These are phyloP conservation scores for Microglena sp. DNA, from an alignment of 139 green algal genomes.

Conservation along the genomic window DNA sequence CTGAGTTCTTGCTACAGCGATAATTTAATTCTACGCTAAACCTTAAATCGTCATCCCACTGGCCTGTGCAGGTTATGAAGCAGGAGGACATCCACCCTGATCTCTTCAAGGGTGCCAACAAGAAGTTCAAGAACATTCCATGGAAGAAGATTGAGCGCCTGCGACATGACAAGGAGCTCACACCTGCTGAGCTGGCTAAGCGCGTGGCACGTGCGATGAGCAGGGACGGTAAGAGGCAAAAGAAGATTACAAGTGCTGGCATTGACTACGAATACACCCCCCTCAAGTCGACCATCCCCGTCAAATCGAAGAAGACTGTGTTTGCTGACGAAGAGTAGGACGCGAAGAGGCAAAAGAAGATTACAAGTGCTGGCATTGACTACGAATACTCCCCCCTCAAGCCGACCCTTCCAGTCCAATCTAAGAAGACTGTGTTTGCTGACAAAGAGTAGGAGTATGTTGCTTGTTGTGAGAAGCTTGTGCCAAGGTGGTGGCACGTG, in stretches of 20 bases:
- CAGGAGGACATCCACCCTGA: conserved; percentile 46
- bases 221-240: conserved; percentile 42
- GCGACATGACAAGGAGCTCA: conserved; percentile 57
- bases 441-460: too few relatives aligned
- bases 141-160: conserved; percentile 65
- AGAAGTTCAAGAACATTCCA: conserved; percentile 59
- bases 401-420: conserved; percentile 12
- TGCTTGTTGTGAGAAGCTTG: too few relatives aligned
- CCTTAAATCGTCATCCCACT: too few relatives aligned
- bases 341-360: conserved; percentile 38
- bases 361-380: conserved; percentile 65
- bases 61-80: too few relatives aligned
- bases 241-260: conserved; percentile 52
- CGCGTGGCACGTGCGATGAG: conserved; percentile 29
- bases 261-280: conserved; percentile 74
- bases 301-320: conserved; percentile 28
- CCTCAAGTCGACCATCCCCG: conserved; percentile 18
- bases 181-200: conserved; percentile 35
- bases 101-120: conserved; percentile 70
- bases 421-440: conserved; percentile 25
- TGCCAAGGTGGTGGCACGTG: too few relatives aligned
- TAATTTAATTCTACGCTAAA: too few relatives aligned
- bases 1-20: too few relatives aligned
- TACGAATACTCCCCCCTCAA: conserved; percentile 61
- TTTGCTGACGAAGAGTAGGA: conserved; percentile 32